Evolutionary conservation across 495 filamentous ascomycete genomes (phyloP).

Genomic region (Xylaria flabelliformis): DNA sequence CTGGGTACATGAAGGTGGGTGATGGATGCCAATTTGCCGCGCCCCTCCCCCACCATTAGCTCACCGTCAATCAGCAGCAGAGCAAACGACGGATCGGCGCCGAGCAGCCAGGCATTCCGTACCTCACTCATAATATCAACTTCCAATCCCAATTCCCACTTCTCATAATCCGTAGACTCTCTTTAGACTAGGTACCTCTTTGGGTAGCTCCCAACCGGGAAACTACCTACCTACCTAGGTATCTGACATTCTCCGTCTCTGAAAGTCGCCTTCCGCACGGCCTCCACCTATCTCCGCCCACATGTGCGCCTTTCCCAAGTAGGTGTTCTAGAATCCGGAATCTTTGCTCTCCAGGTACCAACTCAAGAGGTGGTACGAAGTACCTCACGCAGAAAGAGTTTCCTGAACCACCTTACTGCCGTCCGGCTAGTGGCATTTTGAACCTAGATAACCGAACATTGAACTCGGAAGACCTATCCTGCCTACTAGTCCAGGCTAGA

Average conservation of each 20-base stretch:
- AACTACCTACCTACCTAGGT: neutral
- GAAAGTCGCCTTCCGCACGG: slow-evolving; percentile 22
- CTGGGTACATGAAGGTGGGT: neutral
- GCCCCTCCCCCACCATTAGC: slow-evolving; percentile 28
- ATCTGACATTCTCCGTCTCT: slow-evolving; percentile 9
- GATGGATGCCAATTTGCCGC: neutral
- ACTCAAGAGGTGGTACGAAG: neutral
- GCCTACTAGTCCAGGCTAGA: neutral
- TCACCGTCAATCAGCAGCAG: slow-evolving; percentile 12
- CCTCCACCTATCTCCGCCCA: neutral
- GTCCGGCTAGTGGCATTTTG: neutral
- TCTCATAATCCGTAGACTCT: neutral
- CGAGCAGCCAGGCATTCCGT: neutral
- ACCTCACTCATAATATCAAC: neutral
- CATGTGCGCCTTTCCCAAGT: neutral
- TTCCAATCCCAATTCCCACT: slow-evolving; percentile 5
- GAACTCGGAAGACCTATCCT: neutral
- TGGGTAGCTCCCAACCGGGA: neutral
- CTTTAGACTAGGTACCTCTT: too few relatives aligned
- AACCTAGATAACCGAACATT: neutral
- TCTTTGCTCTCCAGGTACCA: neutral
- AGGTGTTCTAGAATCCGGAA: neutral
- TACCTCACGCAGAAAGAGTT: neutral
- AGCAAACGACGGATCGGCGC: slow-evolving; percentile 4
- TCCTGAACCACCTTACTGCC: neutral